Percentiles rank a stretch among this genome's conserved stretches.
Conservation (phyloP, 169 alveolate genomes). For the Eimeria zaria region DNA sequence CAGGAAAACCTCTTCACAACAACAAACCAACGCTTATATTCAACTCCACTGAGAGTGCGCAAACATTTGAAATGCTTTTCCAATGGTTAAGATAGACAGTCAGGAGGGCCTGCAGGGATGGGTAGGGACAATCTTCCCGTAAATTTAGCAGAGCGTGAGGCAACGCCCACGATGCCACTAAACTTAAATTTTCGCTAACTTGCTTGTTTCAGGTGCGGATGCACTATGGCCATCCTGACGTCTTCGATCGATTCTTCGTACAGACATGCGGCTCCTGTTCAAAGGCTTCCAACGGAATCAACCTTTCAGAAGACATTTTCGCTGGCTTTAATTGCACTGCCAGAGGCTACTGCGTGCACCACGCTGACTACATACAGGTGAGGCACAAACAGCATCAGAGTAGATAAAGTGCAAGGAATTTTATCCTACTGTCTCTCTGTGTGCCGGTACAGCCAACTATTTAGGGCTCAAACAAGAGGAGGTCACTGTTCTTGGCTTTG, state of each 20-base stretch:
- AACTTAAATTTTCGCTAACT: neutral
- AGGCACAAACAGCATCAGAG: neutral
- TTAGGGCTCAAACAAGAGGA: neutral
- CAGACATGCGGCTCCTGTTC: slow-evolving; percentile 82
- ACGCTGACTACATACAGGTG: slow-evolving; percentile 84
- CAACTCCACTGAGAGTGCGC: slow-evolving; percentile 76
- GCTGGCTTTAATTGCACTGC: slow-evolving; percentile 84
- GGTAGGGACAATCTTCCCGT: neutral
- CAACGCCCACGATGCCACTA: neutral
- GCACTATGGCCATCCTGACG: slow-evolving; percentile 86
- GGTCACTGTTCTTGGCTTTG: neutral
- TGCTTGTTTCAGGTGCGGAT: slow-evolving; percentile 73
- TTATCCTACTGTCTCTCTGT: neutral
- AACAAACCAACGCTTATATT: slow-evolving; percentile 75
- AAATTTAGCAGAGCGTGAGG: neutral
- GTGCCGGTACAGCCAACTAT: neutral
- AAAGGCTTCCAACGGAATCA: slow-evolving; percentile 74
- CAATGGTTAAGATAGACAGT: neutral
- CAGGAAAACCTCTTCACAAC: slow-evolving; percentile 82
- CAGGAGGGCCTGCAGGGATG: neutral
- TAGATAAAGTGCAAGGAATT: neutral
- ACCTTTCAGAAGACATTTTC: slow-evolving; percentile 82
- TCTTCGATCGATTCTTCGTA: slow-evolving; percentile 84
- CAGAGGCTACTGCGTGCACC: slow-evolving; percentile 78
- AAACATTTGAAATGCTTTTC: neutral